Evolutionary conservation across 805 yeast genomes (phyloP).

Genomic region (Diddensiella transvaalensis): DNA sequence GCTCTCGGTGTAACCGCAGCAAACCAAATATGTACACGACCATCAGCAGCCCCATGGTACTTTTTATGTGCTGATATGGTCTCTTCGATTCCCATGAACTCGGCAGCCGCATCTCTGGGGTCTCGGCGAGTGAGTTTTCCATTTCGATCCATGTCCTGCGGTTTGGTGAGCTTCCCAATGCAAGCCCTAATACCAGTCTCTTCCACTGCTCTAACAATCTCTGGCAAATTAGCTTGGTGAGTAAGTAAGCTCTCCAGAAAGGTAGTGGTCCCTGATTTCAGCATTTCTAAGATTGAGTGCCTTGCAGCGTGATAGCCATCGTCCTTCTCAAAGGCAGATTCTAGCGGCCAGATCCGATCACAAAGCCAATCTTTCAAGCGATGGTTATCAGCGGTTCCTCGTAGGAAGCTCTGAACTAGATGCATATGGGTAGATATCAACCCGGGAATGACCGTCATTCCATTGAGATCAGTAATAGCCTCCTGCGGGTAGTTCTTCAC

Average conservation of each 20-base stretch:
- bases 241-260: conserved; percentile 20
- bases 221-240: conserved; percentile 14
- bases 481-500: conserved; percentile 9
- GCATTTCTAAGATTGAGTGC: conserved; percentile 21
- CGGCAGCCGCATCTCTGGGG: conserved; percentile 7
- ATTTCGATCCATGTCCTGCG: conserved; percentile 5
- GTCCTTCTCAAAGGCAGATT: conserved; percentile 18
- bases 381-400: conserved; percentile 19
- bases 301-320: conserved; percentile 19
- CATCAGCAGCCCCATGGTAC: conserved; percentile 17
- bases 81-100: background rate
- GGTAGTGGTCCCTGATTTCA: conserved; percentile 21
- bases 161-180: conserved; percentile 11
- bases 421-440: conserved; percentile 20
- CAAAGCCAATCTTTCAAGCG: conserved; percentile 18
- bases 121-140: conserved; percentile 1
- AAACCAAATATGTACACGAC: conserved; percentile 21
- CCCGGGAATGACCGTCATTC: conserved; percentile 19
- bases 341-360: conserved; percentile 21
- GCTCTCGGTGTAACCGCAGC: conserved; percentile 21
- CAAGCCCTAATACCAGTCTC: conserved; percentile 15
- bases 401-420: conserved; percentile 17
- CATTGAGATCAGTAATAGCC: conserved; percentile 7
- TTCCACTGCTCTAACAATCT: conserved; percentile 12
- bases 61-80: conserved; percentile 4